A percentile compares a stretch with the other conserved stretches of the same genome.
Conservation (phyloP, 1,284 basidiomycete species). For the Afroboletus lepidellus region DNA sequence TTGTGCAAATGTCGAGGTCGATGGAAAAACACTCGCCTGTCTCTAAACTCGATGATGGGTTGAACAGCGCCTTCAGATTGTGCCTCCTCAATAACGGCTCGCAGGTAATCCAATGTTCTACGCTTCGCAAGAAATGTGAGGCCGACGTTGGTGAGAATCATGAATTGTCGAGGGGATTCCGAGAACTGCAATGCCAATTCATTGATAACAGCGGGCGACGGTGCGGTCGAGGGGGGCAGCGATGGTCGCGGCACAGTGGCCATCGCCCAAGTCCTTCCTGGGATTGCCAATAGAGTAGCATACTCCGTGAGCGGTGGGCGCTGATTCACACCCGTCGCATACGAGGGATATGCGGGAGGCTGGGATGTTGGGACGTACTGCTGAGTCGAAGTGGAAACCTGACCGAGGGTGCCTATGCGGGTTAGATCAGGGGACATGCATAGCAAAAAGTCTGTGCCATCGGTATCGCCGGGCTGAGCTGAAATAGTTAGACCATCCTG, state of each 20-base stretch:
- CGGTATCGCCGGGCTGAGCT: constrained; percentile 68
- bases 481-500: constrained; percentile 63
- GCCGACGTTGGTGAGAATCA: constrained; percentile 85
- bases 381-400: constrained; percentile 46
- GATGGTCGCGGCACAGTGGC: constrained; percentile 49
- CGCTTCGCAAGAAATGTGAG: constrained; percentile 82
- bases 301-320: constrained; percentile 72
- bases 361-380: constrained; percentile 40
- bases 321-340: constrained; percentile 43
- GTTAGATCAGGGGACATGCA: constrained; percentile 78
- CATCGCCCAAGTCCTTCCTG: constrained; percentile 83
- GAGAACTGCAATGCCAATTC: constrained; percentile 82
- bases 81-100: constrained; percentile 70
- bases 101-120: constrained; percentile 80
- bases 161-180: constrained; percentile 72
- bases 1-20: constrained; percentile 1
- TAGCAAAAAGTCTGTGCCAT: constrained; percentile 73
- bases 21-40: constrained; percentile 47
- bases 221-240: constrained; percentile 38
- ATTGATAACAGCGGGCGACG: constrained; percentile 58
- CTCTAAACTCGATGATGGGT: constrained; percentile 69
- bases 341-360: constrained; percentile 40
- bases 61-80: constrained; percentile 66
- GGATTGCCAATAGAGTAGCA: constrained; percentile 72
- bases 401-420: constrained; percentile 61